Conservation (phyloP, 1,284 basidiomycete genomes). For the Exobasidium rhododendri region DNA sequence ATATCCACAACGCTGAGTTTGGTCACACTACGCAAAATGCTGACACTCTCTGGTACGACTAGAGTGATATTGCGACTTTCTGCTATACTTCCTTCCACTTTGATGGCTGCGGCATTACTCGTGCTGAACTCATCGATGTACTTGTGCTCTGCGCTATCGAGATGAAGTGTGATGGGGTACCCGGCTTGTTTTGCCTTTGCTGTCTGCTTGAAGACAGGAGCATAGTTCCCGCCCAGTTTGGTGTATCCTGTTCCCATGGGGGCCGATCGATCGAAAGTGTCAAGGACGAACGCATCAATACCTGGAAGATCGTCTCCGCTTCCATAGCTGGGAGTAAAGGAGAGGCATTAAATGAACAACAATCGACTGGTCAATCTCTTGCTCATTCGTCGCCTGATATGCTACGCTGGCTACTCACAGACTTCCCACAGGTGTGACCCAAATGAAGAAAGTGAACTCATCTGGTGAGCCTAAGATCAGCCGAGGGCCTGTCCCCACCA, state of each 20-base stretch:
- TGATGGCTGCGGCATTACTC: slow-evolving; percentile 52
- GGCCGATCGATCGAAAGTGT: slow-evolving; percentile 54
- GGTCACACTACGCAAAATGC: slow-evolving; percentile 37
- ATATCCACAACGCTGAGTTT: slow-evolving; percentile 44
- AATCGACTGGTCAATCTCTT: not conserved
- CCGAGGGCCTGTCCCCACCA: slow-evolving; percentile 49
- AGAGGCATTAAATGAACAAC: slow-evolving; percentile 12
- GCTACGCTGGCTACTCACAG: slow-evolving; percentile 10
- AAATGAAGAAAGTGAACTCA: slow-evolving; percentile 55
- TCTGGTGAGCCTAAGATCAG: slow-evolving; percentile 46
- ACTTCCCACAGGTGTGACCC: slow-evolving; percentile 18
- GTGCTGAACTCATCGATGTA: slow-evolving; percentile 55
- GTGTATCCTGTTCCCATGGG: slow-evolving; percentile 49
- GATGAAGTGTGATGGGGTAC: slow-evolving; percentile 54
- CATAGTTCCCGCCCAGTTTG: slow-evolving; percentile 56
- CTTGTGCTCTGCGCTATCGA: slow-evolving; percentile 45
- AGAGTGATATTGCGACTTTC: slow-evolving; percentile 14
- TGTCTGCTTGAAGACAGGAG: slow-evolving; percentile 48
- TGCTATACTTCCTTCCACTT: slow-evolving; percentile 2
- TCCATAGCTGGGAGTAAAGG: slow-evolving; percentile 44
- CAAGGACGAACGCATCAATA: slow-evolving; percentile 53
- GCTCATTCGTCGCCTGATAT: no score
- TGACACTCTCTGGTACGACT: slow-evolving; percentile 35
- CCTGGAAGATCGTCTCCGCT: slow-evolving; percentile 47
- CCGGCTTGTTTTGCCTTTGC: slow-evolving; percentile 51